Conservation (phyloP, 805 yeast species). For the Metschnikowia lochheadii region DNA sequence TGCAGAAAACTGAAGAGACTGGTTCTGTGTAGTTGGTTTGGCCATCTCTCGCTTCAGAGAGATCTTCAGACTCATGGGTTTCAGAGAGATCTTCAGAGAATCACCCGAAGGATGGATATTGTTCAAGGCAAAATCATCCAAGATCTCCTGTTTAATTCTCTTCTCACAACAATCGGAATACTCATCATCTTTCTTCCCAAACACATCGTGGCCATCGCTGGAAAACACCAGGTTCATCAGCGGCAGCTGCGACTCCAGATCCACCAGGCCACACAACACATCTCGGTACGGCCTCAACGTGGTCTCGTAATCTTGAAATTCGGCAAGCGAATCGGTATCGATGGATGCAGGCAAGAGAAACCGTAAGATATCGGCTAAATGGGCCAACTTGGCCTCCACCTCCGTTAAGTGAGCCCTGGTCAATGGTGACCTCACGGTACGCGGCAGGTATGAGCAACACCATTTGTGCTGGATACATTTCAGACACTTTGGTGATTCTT, state of each 20-base stretch:
- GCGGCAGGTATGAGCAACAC: constrained; percentile 76
- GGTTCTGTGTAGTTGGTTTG: too few relatives aligned
- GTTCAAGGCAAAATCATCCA: constrained; percentile 36
- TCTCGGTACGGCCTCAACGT: constrained; percentile 13
- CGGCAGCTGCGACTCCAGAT: constrained; percentile 22
- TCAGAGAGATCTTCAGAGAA: too few relatives aligned
- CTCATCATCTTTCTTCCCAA: constrained; percentile 13
- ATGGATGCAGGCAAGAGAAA: constrained; percentile 28
- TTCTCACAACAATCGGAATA: constrained; percentile 11
- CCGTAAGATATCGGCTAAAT: constrained; percentile 28
- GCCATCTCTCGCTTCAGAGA: not conserved
- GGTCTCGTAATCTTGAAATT: constrained; percentile 16
- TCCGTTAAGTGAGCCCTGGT: constrained; percentile 77
- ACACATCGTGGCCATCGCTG: constrained; percentile 16
- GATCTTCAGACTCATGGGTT: not conserved
- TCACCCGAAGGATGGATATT: constrained; percentile 21
- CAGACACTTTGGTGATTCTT: constrained; percentile 69
- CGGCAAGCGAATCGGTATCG: constrained; percentile 19
- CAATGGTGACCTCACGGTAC: constrained; percentile 72
- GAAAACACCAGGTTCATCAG: constrained; percentile 24
- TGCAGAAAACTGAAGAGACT: too few relatives aligned
- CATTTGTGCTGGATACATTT: constrained; percentile 70
- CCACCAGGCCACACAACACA: constrained; percentile 3
- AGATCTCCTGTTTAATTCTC: constrained; percentile 37
- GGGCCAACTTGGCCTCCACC: constrained; percentile 51